Percentiles rank a stretch among this genome's conserved stretches.
These are phyloP conservation scores for Exophiala aquamarina DNA, from an alignment of 2,329 filamentous ascomycete genomes.

Conservation along the genomic window DNA sequence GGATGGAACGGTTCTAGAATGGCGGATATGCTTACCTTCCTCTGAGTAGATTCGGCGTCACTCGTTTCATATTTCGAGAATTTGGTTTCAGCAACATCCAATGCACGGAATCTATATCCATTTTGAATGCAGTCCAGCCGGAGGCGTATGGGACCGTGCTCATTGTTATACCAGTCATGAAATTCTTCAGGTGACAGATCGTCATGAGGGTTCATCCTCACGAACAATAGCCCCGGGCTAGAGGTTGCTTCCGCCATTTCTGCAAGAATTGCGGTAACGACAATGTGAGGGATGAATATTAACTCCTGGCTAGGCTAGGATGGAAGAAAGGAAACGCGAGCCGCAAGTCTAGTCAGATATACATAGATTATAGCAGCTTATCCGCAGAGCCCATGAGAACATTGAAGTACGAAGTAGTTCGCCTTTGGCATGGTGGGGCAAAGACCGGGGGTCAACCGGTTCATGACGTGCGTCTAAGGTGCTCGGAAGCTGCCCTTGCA, in stretches of 20 bases:
- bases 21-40: conserved; percentile 56
- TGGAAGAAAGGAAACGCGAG: too few species aligned
- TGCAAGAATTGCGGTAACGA: too few species aligned
- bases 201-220: conserved; percentile 73
- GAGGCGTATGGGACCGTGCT: conserved; percentile 80
- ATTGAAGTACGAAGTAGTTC: too few species aligned
- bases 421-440: too few species aligned
- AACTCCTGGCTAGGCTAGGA: too few species aligned
- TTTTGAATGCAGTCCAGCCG: conserved; percentile 72
- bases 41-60: not conserved
- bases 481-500: too few species aligned
- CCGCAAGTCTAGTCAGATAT: too few species aligned
- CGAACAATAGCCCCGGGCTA: conserved; percentile 71
- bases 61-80: not conserved
- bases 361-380: too few species aligned
- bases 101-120: conserved; percentile 75
- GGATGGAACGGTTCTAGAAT: conserved; percentile 36
- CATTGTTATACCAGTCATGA: conserved; percentile 93
- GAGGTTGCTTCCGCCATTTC: not conserved
- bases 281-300: too few species aligned
- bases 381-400: too few species aligned
- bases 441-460: too few species aligned
- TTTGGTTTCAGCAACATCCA: conserved; percentile 47
- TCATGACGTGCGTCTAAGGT: too few species aligned
- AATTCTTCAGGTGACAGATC: conserved; percentile 51